A percentile compares a stretch with the other conserved stretches of the same genome.
Conservation (phyloP, 495 filamentous ascomycete genomes). For the Penicillium arizonense region DNA sequence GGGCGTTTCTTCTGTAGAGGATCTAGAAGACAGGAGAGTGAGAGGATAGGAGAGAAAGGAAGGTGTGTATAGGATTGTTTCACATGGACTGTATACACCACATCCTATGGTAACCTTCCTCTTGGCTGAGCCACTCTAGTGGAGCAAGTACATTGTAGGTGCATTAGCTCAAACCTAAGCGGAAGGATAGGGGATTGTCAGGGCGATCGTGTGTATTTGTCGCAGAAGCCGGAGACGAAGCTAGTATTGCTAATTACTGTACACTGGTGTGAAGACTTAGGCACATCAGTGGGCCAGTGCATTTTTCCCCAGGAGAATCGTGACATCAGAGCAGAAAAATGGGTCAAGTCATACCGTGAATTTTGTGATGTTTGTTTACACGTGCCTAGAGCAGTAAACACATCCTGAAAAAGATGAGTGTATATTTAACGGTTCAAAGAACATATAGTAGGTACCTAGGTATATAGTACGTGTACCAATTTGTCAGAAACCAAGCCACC, state of each 20-base stretch:
- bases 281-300: conserved; percentile 23
- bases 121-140: neutral
- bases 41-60: neutral
- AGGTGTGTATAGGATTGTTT: neutral
- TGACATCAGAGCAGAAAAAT: conserved; percentile 23
- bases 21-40: neutral
- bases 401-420: no score
- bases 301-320: conserved; percentile 23
- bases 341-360: conserved; percentile 18
- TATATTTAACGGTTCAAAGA: no score
- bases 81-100: neutral
- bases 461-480: neutral
- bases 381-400: neutral
- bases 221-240: conserved; percentile 14
- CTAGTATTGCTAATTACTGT: conserved; percentile 13
- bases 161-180: neutral
- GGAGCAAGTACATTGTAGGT: neutral
- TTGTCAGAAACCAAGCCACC: neutral
- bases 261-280: conserved; percentile 8
- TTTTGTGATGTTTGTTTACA: neutral
- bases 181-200: neutral
- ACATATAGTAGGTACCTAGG: neutral
- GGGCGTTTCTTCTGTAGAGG: neutral
- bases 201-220: conserved; percentile 2
- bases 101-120: neutral